phyloP scores from a whole-genome alignment of 106 monocot genomes.

The Iris macrosiphon region DNA sequence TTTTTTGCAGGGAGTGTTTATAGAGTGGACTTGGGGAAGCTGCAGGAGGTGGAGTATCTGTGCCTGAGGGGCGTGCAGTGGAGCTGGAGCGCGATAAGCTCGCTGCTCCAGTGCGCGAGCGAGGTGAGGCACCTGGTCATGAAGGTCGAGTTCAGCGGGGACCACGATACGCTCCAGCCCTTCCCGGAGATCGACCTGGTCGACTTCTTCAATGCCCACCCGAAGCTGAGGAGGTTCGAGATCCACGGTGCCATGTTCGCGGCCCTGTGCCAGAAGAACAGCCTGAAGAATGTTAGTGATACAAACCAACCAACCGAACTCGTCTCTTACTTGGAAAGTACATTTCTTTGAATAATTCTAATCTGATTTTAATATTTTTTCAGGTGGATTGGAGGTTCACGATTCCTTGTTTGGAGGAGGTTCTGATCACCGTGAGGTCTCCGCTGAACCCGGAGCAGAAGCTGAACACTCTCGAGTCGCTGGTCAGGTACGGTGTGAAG shows the following conservation, averaged over 20 bases:
- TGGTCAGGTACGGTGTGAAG: slow-evolving; percentile 46
- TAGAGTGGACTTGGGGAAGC: slow-evolving; percentile 65
- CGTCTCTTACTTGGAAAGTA: not conserved
- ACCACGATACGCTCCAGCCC: slow-evolving; percentile 58
- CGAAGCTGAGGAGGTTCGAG: slow-evolving; percentile 63
- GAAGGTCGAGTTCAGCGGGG: slow-evolving; percentile 93
- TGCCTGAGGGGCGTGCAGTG: slow-evolving; percentile 83
- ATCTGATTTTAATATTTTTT: slow-evolving; percentile 5
- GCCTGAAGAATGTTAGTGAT: slow-evolving; percentile 57
- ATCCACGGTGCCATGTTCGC: slow-evolving; percentile 99
- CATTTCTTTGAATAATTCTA: not conserved
- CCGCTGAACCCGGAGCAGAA: slow-evolving; percentile 94
- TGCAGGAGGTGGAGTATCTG: slow-evolving; percentile 46
- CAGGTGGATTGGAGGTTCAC: slow-evolving; percentile 69
- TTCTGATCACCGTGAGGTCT: slow-evolving; percentile 71
- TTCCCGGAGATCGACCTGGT: slow-evolving; percentile 80
- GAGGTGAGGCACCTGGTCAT: slow-evolving; percentile 77
- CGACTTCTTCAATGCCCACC: slow-evolving; percentile 84
- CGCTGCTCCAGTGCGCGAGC: slow-evolving; percentile 52
- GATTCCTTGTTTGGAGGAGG: slow-evolving; percentile 76
- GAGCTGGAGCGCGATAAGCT: slow-evolving; percentile 74
- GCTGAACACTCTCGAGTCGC: slow-evolving; percentile 59
- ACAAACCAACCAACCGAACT: not conserved
- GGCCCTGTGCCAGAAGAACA: slow-evolving; percentile 82
- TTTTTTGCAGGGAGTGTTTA: slow-evolving; percentile 49